Evolutionary conservation across 768 basidiomycete genomes (phyloP), one percentile per base, ranked within the genome.

Genomic region (Amanita thiersii): DNA sequence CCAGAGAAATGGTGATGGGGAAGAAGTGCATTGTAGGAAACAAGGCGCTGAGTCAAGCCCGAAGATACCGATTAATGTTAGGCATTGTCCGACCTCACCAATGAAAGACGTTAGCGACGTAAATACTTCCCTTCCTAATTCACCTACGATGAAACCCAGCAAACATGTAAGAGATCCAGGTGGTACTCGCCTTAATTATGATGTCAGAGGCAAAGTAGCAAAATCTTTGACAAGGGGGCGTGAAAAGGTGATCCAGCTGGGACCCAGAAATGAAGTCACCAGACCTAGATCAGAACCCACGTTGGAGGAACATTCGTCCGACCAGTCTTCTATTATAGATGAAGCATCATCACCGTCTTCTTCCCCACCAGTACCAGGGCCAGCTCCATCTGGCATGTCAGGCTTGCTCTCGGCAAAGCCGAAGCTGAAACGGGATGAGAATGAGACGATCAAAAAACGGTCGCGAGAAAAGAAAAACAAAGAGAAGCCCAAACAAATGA

Each of bases 401-500:
- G 35, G 45, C 11, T 12, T 24, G 32, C 10, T n/a, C 28, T 20
- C 14, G 40, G 23, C 1, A 34, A 17, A 14, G 20, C 8, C 31
- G 23, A 24, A 15, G 15, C 31, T 23, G 15, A 25, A 34, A 11
- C 7, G 20, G n/a, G 34, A 24, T 10, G 17, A 15, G 35, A 17
- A 9, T 18, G 23, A 42, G 9, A 30, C 18, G 32, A 34, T 10
- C 15, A 34, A 19, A 25, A 42, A 26, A 25, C 40, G 17, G 12
- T 31, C 14, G 32, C 33, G 46, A 51, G 56, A 61, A 51, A 43
- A 30, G 43, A 49, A 62, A 56, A 43, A n/a, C 25, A 69, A 68
- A 49, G 63, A 62, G 40, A 72, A 69, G 45, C 61, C 59, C 26
- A 50, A 58, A 35, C 60, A 61, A 10, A 48, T 75, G 41, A 72